Evolutionary conservation across 768 basidiomycete species (phyloP).

Genomic region (Trametes elegans): DNA sequence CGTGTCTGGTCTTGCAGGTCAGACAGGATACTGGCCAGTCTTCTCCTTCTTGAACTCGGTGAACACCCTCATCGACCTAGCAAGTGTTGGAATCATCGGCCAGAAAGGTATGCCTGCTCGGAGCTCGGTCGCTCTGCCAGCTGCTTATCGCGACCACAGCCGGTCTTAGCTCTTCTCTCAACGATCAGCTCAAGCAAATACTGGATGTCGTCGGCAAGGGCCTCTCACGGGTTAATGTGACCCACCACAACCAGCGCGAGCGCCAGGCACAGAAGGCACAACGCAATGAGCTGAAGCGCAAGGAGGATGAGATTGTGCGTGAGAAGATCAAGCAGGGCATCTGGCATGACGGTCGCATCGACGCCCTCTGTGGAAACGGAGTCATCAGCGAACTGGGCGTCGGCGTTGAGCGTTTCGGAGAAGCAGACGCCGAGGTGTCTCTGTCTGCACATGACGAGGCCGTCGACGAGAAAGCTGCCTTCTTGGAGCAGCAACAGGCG

Average conservation of each 20-base stretch:
- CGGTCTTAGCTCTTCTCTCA: slow-evolving; percentile 75
- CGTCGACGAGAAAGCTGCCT: slow-evolving; percentile 18
- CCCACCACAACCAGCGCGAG: slow-evolving; percentile 45
- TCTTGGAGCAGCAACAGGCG: slow-evolving; percentile 28
- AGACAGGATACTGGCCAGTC: slow-evolving; percentile 88
- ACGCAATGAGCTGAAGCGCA: slow-evolving; percentile 34
- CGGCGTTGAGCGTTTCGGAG: slow-evolving; percentile 63
- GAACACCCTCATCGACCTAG: slow-evolving; percentile 86
- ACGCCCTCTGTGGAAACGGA: slow-evolving; percentile 83
- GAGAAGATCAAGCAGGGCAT: slow-evolving; percentile 57
- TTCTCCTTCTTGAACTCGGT: slow-evolving; percentile 84
- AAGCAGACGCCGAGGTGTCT: slow-evolving; percentile 31
- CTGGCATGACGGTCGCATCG: slow-evolving; percentile 87
- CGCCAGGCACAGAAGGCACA: slow-evolving; percentile 37
- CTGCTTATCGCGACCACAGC: slow-evolving; percentile 43
- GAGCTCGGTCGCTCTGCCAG: background rate
- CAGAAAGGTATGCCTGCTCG: slow-evolving; percentile 84
- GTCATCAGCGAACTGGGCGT: slow-evolving; percentile 83
- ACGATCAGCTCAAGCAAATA: slow-evolving; percentile 82
- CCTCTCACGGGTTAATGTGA: slow-evolving; percentile 59
- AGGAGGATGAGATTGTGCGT: slow-evolving; percentile 38
- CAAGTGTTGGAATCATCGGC: slow-evolving; percentile 90
- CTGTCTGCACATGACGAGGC: background rate
- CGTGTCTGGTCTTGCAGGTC: slow-evolving; percentile 64
- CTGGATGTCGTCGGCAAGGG: slow-evolving; percentile 75